phyloP scores from a whole-genome alignment of 2,329 filamentous ascomycete genomes.

The Neoarthrinium moseri region DNA sequence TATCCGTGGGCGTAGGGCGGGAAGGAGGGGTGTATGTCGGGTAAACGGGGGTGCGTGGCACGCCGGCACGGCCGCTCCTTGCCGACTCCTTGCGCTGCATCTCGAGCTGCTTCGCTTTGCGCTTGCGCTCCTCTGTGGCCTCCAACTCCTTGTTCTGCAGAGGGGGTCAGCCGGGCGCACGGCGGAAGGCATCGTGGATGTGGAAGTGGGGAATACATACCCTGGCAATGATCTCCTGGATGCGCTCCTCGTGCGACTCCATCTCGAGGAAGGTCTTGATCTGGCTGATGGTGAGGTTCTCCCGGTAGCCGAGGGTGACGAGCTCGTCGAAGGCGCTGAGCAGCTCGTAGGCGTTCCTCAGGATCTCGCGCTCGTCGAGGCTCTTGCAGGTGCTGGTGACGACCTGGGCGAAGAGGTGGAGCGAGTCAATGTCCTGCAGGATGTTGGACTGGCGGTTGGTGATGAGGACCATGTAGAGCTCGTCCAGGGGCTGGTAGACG shows the following conservation, averaged over 20 bases:
- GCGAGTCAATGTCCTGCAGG: slow-evolving; percentile 96
- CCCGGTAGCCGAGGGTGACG: slow-evolving; percentile 90
- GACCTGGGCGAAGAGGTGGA: slow-evolving; percentile 96
- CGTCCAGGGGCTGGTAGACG: slow-evolving; percentile 97
- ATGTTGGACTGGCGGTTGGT: slow-evolving; percentile 99
- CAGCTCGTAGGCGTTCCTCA: slow-evolving; percentile 92
- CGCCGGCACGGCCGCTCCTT: slow-evolving; percentile 64
- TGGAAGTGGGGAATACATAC: slow-evolving; percentile 44
- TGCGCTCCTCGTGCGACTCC: slow-evolving; percentile 98
- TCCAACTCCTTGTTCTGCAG: slow-evolving; percentile 94
- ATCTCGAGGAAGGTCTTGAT: slow-evolving; percentile 99
- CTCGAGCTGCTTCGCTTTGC: slow-evolving; percentile 97
- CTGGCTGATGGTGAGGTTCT: slow-evolving; percentile 93
- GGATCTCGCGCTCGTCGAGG: slow-evolving; percentile 91
- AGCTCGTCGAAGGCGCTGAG: slow-evolving; percentile 97
- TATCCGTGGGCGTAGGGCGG: slow-evolving; percentile 71
- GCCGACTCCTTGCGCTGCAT: slow-evolving; percentile 97
- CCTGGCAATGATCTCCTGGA: slow-evolving; percentile 94
- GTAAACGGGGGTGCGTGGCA: slow-evolving; percentile 77
- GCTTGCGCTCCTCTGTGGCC: slow-evolving; percentile 95
- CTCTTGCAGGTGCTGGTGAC: slow-evolving; percentile 96
- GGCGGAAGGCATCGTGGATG: slow-evolving; percentile 9
- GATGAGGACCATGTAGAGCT: slow-evolving; percentile 99
- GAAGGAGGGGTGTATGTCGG: slow-evolving; percentile 83
- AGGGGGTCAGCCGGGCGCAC: slow-evolving; percentile 10